Evolutionary conservation across 805 yeast species (phyloP).

Genomic region (Kuraishia capsulata): DNA sequence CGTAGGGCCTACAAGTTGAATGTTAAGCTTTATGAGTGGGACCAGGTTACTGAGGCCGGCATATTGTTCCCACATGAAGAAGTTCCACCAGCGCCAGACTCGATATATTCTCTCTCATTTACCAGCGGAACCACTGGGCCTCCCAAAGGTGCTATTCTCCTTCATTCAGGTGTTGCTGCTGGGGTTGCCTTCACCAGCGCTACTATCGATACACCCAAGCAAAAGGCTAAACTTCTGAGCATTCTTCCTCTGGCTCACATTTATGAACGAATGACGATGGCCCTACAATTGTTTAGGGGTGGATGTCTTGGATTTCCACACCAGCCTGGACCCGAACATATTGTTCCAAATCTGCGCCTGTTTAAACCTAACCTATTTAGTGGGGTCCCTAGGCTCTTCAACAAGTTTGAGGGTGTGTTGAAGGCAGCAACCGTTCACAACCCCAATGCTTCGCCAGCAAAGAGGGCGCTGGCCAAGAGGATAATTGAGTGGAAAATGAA

Average conservation of each 20-base stretch:
- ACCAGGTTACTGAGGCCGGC: constrained; percentile 32
- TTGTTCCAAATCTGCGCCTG: constrained; percentile 49
- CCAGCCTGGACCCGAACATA: constrained; percentile 34
- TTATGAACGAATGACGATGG: constrained; percentile 9
- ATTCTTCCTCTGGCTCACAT: constrained; percentile 11
- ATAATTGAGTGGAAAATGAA: constrained; percentile 6
- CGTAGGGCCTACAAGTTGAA: constrained; percentile 14
- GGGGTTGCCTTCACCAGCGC: constrained; percentile 17
- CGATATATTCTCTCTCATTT: constrained; percentile 31
- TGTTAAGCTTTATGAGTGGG: constrained; percentile 24
- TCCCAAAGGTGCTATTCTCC: constrained; percentile 69
- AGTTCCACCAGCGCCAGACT: constrained; percentile 12
- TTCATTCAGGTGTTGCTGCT: constrained; percentile 42
- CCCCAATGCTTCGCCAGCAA: constrained; percentile 3
- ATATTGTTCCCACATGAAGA: constrained; percentile 39
- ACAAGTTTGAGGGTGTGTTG: constrained; percentile 52
- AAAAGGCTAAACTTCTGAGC: constrained; percentile 2
- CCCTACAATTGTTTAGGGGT: constrained; percentile 4
- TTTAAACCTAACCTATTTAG: constrained; percentile 45
- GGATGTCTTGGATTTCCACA: constrained; percentile 40
- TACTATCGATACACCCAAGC: neutral
- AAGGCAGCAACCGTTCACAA: constrained; percentile 32
- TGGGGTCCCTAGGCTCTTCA: constrained; percentile 57
- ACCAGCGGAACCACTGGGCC: constrained; percentile 73
- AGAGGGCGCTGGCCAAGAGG: constrained; percentile 1